Evolutionary conservation across 192 early-diverging fungal species (phyloP), one percentile per base, ranked within the genome.

Genomic region (Mortierella alpina): DNA sequence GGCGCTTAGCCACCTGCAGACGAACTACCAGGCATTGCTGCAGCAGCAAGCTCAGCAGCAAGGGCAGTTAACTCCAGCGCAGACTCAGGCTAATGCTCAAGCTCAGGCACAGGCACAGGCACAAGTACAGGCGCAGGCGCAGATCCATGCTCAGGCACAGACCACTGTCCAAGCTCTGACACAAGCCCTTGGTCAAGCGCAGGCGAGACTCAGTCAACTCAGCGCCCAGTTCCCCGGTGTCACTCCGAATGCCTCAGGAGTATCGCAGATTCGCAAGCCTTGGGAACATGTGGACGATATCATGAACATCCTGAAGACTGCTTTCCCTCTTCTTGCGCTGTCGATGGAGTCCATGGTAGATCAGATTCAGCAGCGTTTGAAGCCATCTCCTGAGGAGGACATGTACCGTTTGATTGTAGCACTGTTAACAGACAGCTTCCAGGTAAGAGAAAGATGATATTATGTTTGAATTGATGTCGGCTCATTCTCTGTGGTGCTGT

Each of bases 271-370:
- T 18, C 64, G 79, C 23, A 90, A 95, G 59, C 93, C 96, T 6
- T 96, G 93, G 93, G 93, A 95, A 52, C 88, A 91, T 67, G 90
- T 98, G 11, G 98, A 99, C 48, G 97, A 98, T 65, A 92, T 99
- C 5, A 98, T 96, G 93, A 91, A 92, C 15, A 92, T 93, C 76
- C 87, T 99, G 40, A 99, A 99, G 77, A 98, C 97, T 10, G 93
- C 95, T 0, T 97, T 93, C 74, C 97, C 98, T 23, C 88, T 99
- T 52, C 86, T 99, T 42, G 93, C 95, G 3, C 80, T 99, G 51
- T 95, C 97, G 14, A 97, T 99, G 93, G 97, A 99, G 86, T 96
- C 94, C 2, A 98, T 99, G 95, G 93, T 96, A 7, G 97, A 99
- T 76, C 97, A 98, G 84, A 96, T 99, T n/a, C 91, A 95, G 51